Percentiles rank a stretch among this genome's conserved stretches.
Evolutionary conservation across 257 asterid species (phyloP).

Genomic region (Linderniella brevidens): DNA sequence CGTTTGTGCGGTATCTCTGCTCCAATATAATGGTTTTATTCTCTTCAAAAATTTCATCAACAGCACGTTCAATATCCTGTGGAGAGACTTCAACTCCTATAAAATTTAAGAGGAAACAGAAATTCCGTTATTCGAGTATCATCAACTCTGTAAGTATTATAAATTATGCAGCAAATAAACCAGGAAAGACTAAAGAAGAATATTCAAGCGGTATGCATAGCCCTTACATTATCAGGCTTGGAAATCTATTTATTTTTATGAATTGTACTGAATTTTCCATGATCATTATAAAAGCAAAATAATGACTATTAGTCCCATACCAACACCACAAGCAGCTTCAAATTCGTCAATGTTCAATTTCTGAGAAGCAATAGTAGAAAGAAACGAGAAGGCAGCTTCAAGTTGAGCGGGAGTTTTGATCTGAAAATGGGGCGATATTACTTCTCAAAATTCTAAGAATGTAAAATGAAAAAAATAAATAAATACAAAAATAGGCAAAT

Average conservation of each 20-base stretch:
- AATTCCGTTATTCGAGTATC: too few species aligned
- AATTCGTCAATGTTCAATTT: constrained; percentile 35
- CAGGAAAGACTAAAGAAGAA: too few species aligned
- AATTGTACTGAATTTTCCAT: too few species aligned
- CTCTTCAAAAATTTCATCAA: constrained; percentile 58
- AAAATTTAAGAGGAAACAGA: background rate
- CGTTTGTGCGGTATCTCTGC: constrained; percentile 76
- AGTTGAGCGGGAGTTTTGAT: constrained; percentile 63
- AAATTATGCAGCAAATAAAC: too few species aligned
- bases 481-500: background rate
- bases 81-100: constrained; percentile 69
- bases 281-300: too few species aligned
- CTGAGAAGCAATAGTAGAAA: constrained; percentile 39
- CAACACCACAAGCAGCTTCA: constrained; percentile 85
- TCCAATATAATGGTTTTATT: constrained; percentile 40
- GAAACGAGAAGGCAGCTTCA: constrained; percentile 65
- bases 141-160: background rate
- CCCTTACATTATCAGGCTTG: too few species aligned
- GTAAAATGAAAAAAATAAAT: too few species aligned
- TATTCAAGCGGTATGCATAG: too few species aligned
- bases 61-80: constrained; percentile 46
- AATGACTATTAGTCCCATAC: constrained; percentile 15
- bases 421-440: constrained; percentile 18
- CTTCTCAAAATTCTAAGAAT: background rate
- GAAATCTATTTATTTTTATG: too few species aligned